Percentiles rank a stretch among this genome's conserved stretches.
Evolutionary conservation across 208 protist genomes (phyloP).

Genomic region (Trypanosomatidae sp.): DNA sequence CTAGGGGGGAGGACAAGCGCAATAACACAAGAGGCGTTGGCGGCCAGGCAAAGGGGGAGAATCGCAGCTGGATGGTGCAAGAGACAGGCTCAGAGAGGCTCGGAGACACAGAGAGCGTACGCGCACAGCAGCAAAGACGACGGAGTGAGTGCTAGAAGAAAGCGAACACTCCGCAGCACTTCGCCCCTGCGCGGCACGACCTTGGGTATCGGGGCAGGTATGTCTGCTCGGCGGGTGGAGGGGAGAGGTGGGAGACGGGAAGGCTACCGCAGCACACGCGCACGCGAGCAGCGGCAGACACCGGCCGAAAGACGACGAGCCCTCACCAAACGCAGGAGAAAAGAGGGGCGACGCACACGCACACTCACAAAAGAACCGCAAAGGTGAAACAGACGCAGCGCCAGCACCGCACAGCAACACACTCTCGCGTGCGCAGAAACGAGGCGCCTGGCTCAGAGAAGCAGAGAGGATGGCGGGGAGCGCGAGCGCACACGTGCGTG

Average conservation of each 20-base stretch:
- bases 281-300: background rate
- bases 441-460: too few species aligned
- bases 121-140: background rate
- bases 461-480: too few species aligned
- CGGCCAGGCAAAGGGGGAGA: too few species aligned
- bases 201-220: background rate
- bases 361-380: background rate
- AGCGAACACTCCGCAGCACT: background rate
- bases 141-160: background rate
- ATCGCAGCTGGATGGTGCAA: too few species aligned
- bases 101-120: background rate
- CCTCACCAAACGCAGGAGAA: background rate
- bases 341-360: background rate
- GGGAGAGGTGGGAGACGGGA: background rate
- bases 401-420: too few species aligned
- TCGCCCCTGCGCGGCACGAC: background rate
- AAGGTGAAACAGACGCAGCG: too few species aligned
- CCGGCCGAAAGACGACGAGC: background rate
- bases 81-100: too few species aligned
- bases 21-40: too few species aligned
- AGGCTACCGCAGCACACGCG: background rate
- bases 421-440: too few species aligned
- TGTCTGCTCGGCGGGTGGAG: background rate
- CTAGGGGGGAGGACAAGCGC: too few species aligned
- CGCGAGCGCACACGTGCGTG: too few species aligned